Base-by-base conservation (phyloP, 139 green algal species). In the Coccomyxa sp. region DNA sequence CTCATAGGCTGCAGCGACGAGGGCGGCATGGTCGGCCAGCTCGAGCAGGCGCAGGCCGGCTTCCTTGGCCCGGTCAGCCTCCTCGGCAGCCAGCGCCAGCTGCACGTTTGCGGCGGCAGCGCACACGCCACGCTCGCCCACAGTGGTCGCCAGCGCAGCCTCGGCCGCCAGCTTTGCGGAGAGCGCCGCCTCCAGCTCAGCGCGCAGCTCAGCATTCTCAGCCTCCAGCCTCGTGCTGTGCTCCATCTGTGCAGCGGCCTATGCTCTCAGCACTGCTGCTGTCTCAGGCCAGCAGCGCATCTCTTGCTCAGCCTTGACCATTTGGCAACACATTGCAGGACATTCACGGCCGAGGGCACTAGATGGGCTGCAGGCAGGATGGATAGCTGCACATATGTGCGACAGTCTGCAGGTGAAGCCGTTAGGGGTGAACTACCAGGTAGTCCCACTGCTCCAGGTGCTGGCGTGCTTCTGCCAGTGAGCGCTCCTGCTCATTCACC, bases 1-100 rank as follows among this genome's bases (percentile, higher is more conserved):
- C 75, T 79, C 75, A 38, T 79, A 79, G 34, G 75, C 36, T 18
- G 69, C 75, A 12, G 75, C 70, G 36, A 79, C 75, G 24, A 64
- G 69, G 54, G 39, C 54, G 36, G 75, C 70, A 39, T 79, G 75
- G 54, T 73, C 55, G 35, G 75, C 75, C 50, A 79, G 75, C 36
- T 68, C 55, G 10, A 79, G 55, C 36, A 79, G 75, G 55, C 70
- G 75, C 54, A 55, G 54, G 8, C 39, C 75, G 34, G 55, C n/a
- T 16, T 40, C 35, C 75, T 55, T 73, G 35, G 54, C 54, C 36
- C 70, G 50, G 27, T 79, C 75, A 8, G 55, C 55, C 55, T 79
- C 75, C n/a, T 54, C 55, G 24, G n/a, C 55, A n/a, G 75, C 75
- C 41, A 50, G 35, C 36, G 36, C 55, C 50, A 31, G 50, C 64